Conservation (phyloP, 768 basidiomycete genomes). For the Hygrophorus pudorinus region DNA sequence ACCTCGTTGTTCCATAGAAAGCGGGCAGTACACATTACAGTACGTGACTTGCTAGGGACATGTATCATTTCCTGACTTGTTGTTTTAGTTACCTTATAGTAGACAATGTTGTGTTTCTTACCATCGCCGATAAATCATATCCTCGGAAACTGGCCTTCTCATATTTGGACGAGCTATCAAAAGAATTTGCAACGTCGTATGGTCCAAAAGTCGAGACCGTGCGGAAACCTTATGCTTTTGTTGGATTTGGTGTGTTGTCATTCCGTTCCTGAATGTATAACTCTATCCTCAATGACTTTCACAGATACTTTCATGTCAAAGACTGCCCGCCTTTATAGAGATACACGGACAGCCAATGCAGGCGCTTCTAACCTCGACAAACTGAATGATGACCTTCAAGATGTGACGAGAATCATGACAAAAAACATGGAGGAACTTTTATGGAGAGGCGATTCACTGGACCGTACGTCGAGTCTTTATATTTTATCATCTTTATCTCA, state of each 20-base stretch:
- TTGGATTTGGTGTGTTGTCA: constrained; percentile 78
- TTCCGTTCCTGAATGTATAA: neutral
- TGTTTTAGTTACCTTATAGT: constrained; percentile 82
- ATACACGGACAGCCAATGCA: constrained; percentile 80
- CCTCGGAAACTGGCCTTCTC: constrained; percentile 96
- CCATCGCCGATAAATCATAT: constrained; percentile 94
- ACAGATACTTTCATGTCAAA: constrained; percentile 98
- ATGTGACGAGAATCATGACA: constrained; percentile 98
- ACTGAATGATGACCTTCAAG: constrained; percentile 93
- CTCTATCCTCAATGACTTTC: neutral
- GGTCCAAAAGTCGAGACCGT: constrained; percentile 88
- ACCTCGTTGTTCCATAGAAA: constrained; percentile 94
- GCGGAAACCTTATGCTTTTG: constrained; percentile 96
- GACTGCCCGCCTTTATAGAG: constrained; percentile 89
- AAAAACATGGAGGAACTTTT: constrained; percentile 99
- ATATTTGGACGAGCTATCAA: constrained; percentile 92
- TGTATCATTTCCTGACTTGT: neutral
- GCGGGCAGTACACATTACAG: constrained; percentile 93
- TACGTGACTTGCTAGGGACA: constrained; percentile 31
- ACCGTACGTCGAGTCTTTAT: constrained; percentile 49
- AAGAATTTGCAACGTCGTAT: constrained; percentile 90
- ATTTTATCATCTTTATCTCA: neutral
- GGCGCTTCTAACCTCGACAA: constrained; percentile 63
- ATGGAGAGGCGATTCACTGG: constrained; percentile 96
- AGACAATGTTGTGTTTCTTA: constrained; percentile 90